Base-by-base conservation (phyloP, 106 monocot species). In the Iris macrosiphon region DNA sequence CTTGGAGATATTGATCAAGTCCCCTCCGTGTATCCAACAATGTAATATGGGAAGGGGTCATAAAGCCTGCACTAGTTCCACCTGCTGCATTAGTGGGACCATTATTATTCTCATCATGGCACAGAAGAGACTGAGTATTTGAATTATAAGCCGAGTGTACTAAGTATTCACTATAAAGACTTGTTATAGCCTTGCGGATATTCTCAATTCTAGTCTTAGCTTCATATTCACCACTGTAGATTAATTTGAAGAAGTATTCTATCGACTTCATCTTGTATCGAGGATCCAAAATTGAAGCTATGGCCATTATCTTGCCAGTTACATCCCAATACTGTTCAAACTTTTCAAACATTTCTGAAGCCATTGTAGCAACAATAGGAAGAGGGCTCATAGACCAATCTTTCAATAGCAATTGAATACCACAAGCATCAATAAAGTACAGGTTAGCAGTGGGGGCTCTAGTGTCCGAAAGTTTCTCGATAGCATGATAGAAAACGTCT, bases 261-360 rank as follows among this genome's bases (percentile, higher is more conserved):
- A 88, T 52, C 2, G 84, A 75, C 66, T 84, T 88, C 88, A 88
- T 88, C 60, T 94, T 94, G 56, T 81, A 94, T 17, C 93, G 68
- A 34, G 93, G 93, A 51, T 94, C 93, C 22, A 94, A 64, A 55
- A 94, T 72, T 32, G 88, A 84, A 42, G 88, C 72, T 41, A 84
- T 74, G 2, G 88, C 84, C 72, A 88, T 75, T 22, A 75, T 49
- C 22, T 47, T 79, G 35, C 75, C 75, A 28, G 72, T 81, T 30
- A 61, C 35, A 19, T 77, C 75, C 88, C 93, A 88, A 48, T 79
- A 72, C 10, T 78, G 62, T 29, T 94, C 88, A 32, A 94, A 88
- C 34, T 78, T 81, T 21, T 70, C 56, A 26, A 81, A 72, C 93
- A 94, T 94, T 42, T 67, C 59, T 25, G 61, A 66, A 48, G 93